phyloP scores from a whole-genome alignment of 2,329 filamentous ascomycete genomes.

The Stenocarpella maydis region DNA sequence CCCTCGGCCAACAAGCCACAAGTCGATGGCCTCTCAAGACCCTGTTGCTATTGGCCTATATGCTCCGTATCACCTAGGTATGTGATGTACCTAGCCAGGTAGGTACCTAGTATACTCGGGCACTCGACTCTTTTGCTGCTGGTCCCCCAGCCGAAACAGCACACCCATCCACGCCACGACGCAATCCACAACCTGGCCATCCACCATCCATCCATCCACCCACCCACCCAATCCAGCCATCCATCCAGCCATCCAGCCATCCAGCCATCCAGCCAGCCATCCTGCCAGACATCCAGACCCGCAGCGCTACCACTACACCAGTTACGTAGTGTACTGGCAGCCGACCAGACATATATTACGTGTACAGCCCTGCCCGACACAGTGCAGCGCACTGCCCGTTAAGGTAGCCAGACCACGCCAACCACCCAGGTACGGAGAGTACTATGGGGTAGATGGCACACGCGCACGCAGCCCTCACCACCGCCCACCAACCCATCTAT shows the following conservation, averaged over 20 bases:
- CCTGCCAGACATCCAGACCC: no score
- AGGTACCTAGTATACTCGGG: no score
- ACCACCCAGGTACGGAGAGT: no score
- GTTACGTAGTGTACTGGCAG: no score
- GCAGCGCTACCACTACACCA: no score
- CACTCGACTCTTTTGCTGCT: no score
- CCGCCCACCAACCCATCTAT: not conserved
- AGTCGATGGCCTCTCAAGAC: not conserved
- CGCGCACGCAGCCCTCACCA: not conserved
- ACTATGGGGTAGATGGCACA: no score
- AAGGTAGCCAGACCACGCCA: not conserved
- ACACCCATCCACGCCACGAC: not conserved
- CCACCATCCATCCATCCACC: not conserved
- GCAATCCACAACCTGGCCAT: not conserved
- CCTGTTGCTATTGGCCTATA: no score
- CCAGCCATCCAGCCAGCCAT: not conserved
- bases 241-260: not conserved
- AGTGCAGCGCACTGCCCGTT: not conserved
- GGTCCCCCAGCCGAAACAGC: not conserved
- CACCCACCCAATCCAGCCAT: no score
- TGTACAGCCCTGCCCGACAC: not conserved
- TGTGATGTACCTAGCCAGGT: no score
- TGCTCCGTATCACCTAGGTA: no score
- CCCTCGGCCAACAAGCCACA: conserved; percentile 6
- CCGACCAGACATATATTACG: not conserved